These are phyloP conservation scores for Misopates orontium DNA, from an alignment of 257 asterid genomes.

Conservation along the genomic window DNA sequence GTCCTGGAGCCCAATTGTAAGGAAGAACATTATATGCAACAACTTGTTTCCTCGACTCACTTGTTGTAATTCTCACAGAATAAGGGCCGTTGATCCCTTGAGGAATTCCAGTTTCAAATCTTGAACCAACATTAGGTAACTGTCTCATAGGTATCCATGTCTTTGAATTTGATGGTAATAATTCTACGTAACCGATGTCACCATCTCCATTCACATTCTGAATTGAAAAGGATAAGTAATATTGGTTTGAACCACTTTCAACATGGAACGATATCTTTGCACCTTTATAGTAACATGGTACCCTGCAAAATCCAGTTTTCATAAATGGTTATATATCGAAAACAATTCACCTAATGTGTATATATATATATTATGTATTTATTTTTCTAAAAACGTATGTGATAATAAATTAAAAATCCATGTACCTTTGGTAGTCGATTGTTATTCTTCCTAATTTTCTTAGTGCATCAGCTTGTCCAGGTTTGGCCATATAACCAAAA, in stretches of 20 bases:
- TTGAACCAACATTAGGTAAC: constrained; percentile 43
- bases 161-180: constrained; percentile 23
- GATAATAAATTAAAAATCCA: too few species aligned
- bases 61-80: constrained; percentile 27
- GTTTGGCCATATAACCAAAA: constrained; percentile 27
- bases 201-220: constrained; percentile 47
- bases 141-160: constrained; percentile 36
- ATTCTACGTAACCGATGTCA: constrained; percentile 31
- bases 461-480: constrained; percentile 19
- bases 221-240: constrained; percentile 30
- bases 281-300: constrained; percentile 26
- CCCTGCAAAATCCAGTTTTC: constrained; percentile 28
- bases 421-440: constrained; percentile 27
- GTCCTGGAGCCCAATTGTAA: constrained; percentile 1
- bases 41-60: background rate
- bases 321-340: too few species aligned
- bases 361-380: background rate
- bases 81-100: constrained; percentile 29
- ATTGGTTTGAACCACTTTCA: constrained; percentile 25
- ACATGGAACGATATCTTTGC: constrained; percentile 29
- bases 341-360: background rate
- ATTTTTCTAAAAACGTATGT: too few species aligned
- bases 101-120: constrained; percentile 25
- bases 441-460: constrained; percentile 22
- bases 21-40: constrained; percentile 9